These are phyloP conservation scores for Phaeosphaeria sp. DNA, from an alignment of 2,329 filamentous ascomycete genomes.

Conservation along the genomic window DNA sequence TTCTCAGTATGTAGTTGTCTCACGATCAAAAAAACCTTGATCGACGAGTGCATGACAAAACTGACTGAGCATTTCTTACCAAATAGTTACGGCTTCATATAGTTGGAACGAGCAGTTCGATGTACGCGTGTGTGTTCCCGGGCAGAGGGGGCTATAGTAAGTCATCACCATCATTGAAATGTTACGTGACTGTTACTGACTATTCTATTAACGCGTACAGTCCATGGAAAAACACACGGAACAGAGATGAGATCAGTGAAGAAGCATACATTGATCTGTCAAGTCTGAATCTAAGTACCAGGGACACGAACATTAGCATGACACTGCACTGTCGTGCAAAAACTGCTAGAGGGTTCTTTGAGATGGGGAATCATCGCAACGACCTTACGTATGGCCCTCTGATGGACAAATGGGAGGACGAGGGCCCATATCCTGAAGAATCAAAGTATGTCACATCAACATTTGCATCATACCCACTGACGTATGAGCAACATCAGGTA, in stretches of 20 bases:
- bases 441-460: neutral
- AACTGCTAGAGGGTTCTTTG: constrained; percentile 6
- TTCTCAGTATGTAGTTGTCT: neutral
- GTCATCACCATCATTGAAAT: neutral
- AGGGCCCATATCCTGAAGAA: neutral
- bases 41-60: neutral
- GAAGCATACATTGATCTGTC: constrained; percentile 5
- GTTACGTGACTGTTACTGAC: neutral
- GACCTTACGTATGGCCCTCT: neutral
- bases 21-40: neutral
- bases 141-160: neutral
- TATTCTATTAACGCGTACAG: neutral
- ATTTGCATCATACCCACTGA: neutral
- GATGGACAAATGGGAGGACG: constrained; percentile 3
- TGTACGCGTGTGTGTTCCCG: constrained; percentile 10
- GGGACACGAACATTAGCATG: neutral
- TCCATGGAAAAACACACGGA: constrained; percentile 9
- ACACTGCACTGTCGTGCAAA: neutral
- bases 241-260: constrained; percentile 12
- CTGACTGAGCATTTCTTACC: neutral
- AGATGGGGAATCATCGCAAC: constrained; percentile 5
- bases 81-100: neutral
- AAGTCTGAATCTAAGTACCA: neutral
- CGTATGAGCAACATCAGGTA: neutral
- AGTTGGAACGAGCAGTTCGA: neutral